Conservation (phyloP, 768 basidiomycete genomes). For the Kwoniella dejecticola region DNA sequence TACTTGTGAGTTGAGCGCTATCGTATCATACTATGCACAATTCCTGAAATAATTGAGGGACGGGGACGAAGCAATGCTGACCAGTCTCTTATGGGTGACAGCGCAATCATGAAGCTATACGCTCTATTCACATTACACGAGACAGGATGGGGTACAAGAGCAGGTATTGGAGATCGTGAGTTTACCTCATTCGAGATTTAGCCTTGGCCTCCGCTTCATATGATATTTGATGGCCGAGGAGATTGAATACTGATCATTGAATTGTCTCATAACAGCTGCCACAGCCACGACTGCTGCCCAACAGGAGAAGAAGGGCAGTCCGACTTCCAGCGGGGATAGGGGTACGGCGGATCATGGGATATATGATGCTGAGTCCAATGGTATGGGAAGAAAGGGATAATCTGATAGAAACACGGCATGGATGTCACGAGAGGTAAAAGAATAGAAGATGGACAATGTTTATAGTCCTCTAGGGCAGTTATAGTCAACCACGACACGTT, state of each 20-base stretch:
- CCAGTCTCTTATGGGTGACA: too few species aligned
- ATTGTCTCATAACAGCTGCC: constrained; percentile 4
- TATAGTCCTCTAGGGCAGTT: too few species aligned
- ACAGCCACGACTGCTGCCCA: constrained; percentile 49
- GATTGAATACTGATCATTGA: background rate
- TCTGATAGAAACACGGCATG: too few species aligned
- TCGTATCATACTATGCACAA: too few species aligned
- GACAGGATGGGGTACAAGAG: constrained; percentile 95
- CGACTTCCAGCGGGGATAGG: background rate
- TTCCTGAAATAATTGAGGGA: too few species aligned
- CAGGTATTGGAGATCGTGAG: constrained; percentile 79
- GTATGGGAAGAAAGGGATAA: constrained; percentile 28
- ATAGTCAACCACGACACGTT: too few species aligned
- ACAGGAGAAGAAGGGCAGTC: constrained; percentile 34
- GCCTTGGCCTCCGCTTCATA: constrained; percentile 3
- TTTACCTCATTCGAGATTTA: constrained; percentile 6
- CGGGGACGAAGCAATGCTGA: too few species aligned
- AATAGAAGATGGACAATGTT: too few species aligned
- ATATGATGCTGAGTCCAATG: constrained; percentile 52
- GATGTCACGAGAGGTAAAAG: too few species aligned
- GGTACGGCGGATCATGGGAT: constrained; percentile 17
- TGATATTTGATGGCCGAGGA: background rate
- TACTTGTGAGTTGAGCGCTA: constrained; percentile 73
- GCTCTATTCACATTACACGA: constrained; percentile 87
- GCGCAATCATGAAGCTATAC: constrained; percentile 88